Percentiles rank a stretch among this genome's conserved stretches.
Evolutionary conservation across 805 yeast species (phyloP).

Genomic region (Lachancea sp.): DNA sequence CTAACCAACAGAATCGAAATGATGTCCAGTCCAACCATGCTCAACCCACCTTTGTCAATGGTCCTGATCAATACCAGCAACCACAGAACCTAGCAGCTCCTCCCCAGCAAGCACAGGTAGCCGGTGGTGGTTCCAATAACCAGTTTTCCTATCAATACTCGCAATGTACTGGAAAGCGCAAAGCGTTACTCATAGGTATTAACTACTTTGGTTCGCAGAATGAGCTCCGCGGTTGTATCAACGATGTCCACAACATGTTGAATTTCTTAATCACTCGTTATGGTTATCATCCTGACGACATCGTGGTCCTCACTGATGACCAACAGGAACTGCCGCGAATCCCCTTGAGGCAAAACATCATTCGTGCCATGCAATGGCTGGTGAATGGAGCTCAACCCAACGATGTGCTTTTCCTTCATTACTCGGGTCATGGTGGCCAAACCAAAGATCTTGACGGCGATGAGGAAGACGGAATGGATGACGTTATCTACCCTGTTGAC

Average conservation of each 20-base stretch:
- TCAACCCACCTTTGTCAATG: constrained; percentile 13
- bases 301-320: constrained; percentile 57
- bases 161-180: constrained; percentile 61
- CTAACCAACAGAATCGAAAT: constrained; percentile 6
- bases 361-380: constrained; percentile 78
- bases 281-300: constrained; percentile 49
- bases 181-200: constrained; percentile 73
- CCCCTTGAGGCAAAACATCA: constrained; percentile 65
- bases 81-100: constrained; percentile 20
- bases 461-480: constrained; percentile 69
- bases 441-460: constrained; percentile 64
- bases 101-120: constrained; percentile 22
- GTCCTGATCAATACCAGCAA: constrained; percentile 18
- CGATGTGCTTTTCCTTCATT: constrained; percentile 75
- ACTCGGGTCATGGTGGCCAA: constrained; percentile 84
- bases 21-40: constrained; percentile 12
- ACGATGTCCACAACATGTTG: constrained; percentile 58
- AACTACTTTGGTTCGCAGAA: constrained; percentile 64
- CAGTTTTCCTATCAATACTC: constrained; percentile 48
- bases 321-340: constrained; percentile 39
- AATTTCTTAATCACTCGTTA: constrained; percentile 36
- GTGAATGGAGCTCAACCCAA: constrained; percentile 67
- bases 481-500: constrained; percentile 68
- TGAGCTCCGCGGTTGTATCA: constrained; percentile 70
- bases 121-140: constrained; percentile 14